A percentile compares a stretch with the other conserved stretches of the same genome.
These are phyloP conservation scores for Candida mattraensis DNA, from an alignment of 805 yeast species.

Conservation along the genomic window DNA sequence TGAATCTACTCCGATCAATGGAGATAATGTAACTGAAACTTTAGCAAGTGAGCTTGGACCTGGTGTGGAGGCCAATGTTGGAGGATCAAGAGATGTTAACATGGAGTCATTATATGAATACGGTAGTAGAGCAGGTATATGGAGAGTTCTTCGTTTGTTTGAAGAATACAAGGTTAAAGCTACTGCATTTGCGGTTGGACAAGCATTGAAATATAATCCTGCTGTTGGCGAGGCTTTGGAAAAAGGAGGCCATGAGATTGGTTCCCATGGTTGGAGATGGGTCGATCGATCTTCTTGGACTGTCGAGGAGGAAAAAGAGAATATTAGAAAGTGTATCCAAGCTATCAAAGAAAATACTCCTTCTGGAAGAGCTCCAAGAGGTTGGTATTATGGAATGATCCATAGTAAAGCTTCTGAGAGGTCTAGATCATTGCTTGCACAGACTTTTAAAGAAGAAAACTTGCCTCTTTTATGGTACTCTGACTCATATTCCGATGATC, in stretches of 20 bases:
- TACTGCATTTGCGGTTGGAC: constrained; percentile 40
- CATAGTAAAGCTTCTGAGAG: constrained; percentile 32
- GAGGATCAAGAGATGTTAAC: constrained; percentile 17
- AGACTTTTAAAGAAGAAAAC: constrained; percentile 25
- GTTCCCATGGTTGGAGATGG: constrained; percentile 41
- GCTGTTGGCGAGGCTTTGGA: constrained; percentile 35
- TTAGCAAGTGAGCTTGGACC: constrained; percentile 21
- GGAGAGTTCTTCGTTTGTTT: constrained; percentile 31
- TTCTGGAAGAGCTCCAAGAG: constrained; percentile 35
- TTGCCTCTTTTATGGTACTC: constrained; percentile 36
- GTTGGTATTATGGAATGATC: constrained; percentile 37
- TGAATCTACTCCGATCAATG: constrained; percentile 20
- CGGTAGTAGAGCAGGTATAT: constrained; percentile 21
- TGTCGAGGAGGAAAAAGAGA: constrained; percentile 35
- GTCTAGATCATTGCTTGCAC: constrained; percentile 16
- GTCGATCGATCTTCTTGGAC: constrained; percentile 31
- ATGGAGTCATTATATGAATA: constrained; percentile 20
- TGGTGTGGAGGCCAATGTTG: constrained; percentile 12
- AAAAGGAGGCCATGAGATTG: constrained; percentile 39
- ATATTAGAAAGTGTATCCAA: constrained; percentile 30
- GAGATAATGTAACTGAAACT: constrained; percentile 17
- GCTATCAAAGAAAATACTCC: constrained; percentile 28
- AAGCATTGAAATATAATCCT: constrained; percentile 36
- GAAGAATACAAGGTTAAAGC: constrained; percentile 32
- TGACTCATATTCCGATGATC: constrained; percentile 38